Percentiles rank a stretch among this genome's conserved stretches.
These are phyloP conservation scores for Phytophthora crassamura DNA, from an alignment of 352 stramenopile species.

Conservation along the genomic window DNA sequence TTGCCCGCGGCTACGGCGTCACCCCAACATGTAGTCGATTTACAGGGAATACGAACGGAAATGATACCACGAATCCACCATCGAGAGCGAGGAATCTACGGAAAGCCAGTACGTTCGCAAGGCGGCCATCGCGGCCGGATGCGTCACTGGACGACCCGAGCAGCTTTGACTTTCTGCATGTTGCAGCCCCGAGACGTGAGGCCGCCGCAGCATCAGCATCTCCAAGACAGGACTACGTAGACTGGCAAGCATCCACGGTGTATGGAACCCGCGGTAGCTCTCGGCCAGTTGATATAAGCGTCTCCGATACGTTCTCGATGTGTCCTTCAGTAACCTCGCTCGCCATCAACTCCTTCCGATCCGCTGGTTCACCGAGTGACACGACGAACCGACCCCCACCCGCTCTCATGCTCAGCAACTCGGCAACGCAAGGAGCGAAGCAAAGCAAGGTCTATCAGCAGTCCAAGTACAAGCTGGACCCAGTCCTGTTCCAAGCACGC, in stretches of 20 bases:
- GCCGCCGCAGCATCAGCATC: neutral
- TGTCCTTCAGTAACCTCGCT: conserved; percentile 23
- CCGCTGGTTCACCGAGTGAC: neutral
- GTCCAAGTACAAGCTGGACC: conserved; percentile 56
- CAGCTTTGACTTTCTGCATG: conserved; percentile 42
- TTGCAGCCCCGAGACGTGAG: conserved; percentile 30
- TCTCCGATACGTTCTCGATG: conserved; percentile 8
- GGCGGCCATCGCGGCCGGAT: conserved; percentile 15
- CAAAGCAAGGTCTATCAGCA: conserved; percentile 46
- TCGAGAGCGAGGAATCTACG: conserved; percentile 6
- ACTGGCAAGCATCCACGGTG: neutral
- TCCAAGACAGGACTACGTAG: conserved; percentile 7
- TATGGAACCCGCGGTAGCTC: conserved; percentile 1
- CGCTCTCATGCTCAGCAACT: conserved; percentile 24
- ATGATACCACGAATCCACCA: neutral
- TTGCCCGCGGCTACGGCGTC: conserved; percentile 14
- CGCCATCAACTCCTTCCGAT: conserved; percentile 14
- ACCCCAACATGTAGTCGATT: conserved; percentile 4
- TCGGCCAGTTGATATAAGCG: conserved; percentile 2
- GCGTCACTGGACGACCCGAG: conserved; percentile 18
- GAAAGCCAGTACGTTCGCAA: conserved; percentile 21
- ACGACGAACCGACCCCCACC: neutral
- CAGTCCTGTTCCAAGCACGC: conserved; percentile 46
- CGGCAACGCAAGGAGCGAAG: conserved; percentile 6
- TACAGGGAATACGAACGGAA: conserved; percentile 8